phyloP scores from a whole-genome alignment of 2,329 filamentous ascomycete species.

The Onygenales sp. region DNA sequence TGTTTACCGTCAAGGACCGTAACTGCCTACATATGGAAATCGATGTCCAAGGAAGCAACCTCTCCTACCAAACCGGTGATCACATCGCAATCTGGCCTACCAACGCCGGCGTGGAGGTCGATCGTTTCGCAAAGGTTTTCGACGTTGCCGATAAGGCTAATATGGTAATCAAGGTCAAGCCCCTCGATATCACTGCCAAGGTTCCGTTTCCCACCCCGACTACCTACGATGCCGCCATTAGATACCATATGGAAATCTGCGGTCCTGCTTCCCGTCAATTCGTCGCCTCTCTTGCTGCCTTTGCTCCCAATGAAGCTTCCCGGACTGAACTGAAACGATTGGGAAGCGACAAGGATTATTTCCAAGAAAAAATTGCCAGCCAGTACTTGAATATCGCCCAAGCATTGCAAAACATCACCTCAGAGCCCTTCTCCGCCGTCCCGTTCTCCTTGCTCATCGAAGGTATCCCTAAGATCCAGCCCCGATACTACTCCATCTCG shows the following conservation, averaged over 20 bases:
- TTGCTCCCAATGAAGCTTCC: slow-evolving; percentile 72
- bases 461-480: slow-evolving; percentile 87
- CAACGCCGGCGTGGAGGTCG: slow-evolving; percentile 84
- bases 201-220: slow-evolving; percentile 96
- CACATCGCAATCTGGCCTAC: slow-evolving; percentile 97
- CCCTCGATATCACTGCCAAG: slow-evolving; percentile 88
- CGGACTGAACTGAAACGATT: slow-evolving; percentile 85
- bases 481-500: slow-evolving; percentile 98
- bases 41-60: slow-evolving; percentile 77
- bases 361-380: slow-evolving; percentile 72
- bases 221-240: slow-evolving; percentile 84
- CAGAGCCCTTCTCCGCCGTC: slow-evolving; percentile 69
- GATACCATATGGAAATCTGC: slow-evolving; percentile 95
- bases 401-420: slow-evolving; percentile 63
- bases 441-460: slow-evolving; percentile 95
- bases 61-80: slow-evolving; percentile 92
- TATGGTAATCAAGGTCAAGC: slow-evolving; percentile 77
- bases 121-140: slow-evolving; percentile 73
- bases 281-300: slow-evolving; percentile 73
- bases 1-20: slow-evolving; percentile 80
- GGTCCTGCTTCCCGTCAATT: slow-evolving; percentile 95
- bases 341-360: slow-evolving; percentile 90
- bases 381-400: slow-evolving; percentile 86
- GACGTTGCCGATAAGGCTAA: slow-evolving; percentile 68
- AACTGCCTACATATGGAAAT: slow-evolving; percentile 97